A percentile compares a stretch with the other conserved stretches of the same genome.
Conservation (phyloP, 2,329 filamentous ascomycete species). For the Podosphaera leucotricha region DNA sequence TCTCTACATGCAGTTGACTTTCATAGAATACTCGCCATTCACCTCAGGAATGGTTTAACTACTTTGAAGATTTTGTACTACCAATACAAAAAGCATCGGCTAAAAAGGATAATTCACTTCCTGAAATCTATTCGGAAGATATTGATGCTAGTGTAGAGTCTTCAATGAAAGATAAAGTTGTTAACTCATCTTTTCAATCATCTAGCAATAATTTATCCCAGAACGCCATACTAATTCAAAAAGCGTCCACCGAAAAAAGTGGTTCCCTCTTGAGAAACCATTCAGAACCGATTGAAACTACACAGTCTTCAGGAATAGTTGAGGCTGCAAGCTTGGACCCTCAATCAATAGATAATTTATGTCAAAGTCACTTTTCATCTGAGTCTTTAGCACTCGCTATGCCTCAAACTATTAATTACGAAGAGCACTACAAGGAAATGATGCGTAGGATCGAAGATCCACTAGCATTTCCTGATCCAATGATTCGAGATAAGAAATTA, state of each 20-base stretch:
- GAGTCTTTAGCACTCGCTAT: not conserved
- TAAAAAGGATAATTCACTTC: not conserved
- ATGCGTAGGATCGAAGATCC: not conserved
- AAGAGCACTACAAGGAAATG: not conserved
- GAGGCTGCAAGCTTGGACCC: not conserved
- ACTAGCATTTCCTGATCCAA: conserved; percentile 1
- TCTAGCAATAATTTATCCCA: conserved; percentile 5
- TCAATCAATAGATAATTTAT: not conserved
- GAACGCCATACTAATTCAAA: too few species aligned
- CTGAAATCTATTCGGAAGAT: not conserved
- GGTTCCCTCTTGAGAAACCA: too few species aligned
- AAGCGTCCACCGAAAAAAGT: too few species aligned
- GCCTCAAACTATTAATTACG: not conserved
- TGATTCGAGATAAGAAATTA: conserved; percentile 3
- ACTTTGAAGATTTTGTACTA: conserved; percentile 10
- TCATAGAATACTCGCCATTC: conserved; percentile 12
- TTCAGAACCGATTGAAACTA: too few species aligned
- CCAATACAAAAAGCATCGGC: conserved; percentile 3
- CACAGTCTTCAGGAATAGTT: not conserved
- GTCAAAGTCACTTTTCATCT: not conserved
- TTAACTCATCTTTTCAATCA: conserved; percentile 3
- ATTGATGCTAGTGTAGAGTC: not conserved
- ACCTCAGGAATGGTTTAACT: conserved; percentile 15
- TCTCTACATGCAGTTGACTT: not conserved
- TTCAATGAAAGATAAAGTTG: not conserved